These are phyloP conservation scores for Chenopodium suecicum DNA, from an alignment of 148 eudicot species.

Conservation along the genomic window DNA sequence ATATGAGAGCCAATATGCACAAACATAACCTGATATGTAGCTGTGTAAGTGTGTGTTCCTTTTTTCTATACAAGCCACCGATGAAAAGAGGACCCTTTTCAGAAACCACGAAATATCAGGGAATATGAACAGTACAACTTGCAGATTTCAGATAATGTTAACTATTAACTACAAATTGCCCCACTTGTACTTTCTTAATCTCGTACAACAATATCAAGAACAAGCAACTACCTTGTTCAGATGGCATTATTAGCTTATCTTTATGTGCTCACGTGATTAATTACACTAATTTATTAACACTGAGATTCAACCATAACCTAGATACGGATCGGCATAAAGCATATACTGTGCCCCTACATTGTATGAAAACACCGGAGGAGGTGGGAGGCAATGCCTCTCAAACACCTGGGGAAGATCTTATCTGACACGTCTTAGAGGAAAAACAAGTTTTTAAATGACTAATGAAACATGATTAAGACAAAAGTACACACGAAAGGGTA, in stretches of 20 bases:
- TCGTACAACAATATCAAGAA: not conserved
- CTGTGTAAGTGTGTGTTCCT: not conserved
- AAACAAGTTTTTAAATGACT: not conserved
- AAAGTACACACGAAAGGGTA: not conserved
- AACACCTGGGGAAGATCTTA: not conserved
- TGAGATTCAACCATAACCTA: not conserved
- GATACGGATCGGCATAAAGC: not conserved
- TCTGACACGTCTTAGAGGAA: not conserved
- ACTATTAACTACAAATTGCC: not conserved
- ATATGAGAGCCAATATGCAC: not conserved
- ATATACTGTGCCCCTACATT: not conserved
- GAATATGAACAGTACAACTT: slow-evolving; percentile 1
- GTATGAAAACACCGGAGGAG: not conserved
- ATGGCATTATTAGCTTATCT: not conserved
- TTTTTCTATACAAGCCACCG: not conserved
- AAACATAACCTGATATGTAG: not conserved
- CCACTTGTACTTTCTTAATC: slow-evolving; percentile 6
- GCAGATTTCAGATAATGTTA: slow-evolving; percentile 7
- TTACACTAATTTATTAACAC: not conserved
- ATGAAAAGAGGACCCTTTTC: not conserved
- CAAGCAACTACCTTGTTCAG: not conserved
- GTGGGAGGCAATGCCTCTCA: not conserved
- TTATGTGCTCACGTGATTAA: not conserved
- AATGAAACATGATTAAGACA: not conserved
- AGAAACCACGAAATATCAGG: not conserved